Conservation (phyloP, 768 basidiomycete genomes). For the Tylopilus balloui region DNA sequence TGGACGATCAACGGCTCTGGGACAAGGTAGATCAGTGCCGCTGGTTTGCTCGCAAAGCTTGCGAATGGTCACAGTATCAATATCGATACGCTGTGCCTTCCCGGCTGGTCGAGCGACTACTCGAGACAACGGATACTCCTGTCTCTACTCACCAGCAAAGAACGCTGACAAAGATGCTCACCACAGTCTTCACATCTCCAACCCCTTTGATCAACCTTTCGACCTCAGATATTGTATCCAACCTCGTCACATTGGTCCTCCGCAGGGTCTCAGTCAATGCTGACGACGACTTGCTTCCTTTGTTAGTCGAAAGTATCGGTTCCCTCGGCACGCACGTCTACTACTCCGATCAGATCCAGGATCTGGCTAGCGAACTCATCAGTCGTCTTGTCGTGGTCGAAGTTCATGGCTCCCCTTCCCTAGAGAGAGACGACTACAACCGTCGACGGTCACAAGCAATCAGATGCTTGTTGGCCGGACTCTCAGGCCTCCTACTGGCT, state of each 20-base stretch:
- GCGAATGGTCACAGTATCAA: constrained; percentile 91
- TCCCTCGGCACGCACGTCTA: constrained; percentile 89
- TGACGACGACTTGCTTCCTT: constrained; percentile 60
- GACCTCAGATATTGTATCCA: constrained; percentile 83
- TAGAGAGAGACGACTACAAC: constrained; percentile 35
- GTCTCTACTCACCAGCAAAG: constrained; percentile 48
- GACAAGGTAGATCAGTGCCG: constrained; percentile 62
- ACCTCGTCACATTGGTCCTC: constrained; percentile 67
- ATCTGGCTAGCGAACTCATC: constrained; percentile 80
- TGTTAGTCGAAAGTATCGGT: constrained; percentile 70
- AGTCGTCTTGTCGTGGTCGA: constrained; percentile 70
- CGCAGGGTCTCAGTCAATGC: constrained; percentile 61
- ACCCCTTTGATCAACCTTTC: constrained; percentile 85
- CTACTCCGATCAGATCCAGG: constrained; percentile 94
- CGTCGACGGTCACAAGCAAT: constrained; percentile 59
- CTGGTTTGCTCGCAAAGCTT: constrained; percentile 74
- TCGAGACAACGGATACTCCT: constrained; percentile 53
- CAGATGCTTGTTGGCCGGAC: constrained; percentile 61
- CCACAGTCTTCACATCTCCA: constrained; percentile 75
- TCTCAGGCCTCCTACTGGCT: constrained; percentile 65
- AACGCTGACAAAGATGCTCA: constrained; percentile 73
- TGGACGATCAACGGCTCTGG: constrained; percentile 66
- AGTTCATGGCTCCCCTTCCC: constrained; percentile 49
- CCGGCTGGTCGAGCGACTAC: constrained; percentile 72
- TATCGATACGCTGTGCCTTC: constrained; percentile 90